Percentiles rank a stretch among this genome's conserved stretches.
Evolutionary conservation across 2,329 filamentous ascomycete species (phyloP).

Genomic region (Pseudovirgaria hyperparasitica): DNA sequence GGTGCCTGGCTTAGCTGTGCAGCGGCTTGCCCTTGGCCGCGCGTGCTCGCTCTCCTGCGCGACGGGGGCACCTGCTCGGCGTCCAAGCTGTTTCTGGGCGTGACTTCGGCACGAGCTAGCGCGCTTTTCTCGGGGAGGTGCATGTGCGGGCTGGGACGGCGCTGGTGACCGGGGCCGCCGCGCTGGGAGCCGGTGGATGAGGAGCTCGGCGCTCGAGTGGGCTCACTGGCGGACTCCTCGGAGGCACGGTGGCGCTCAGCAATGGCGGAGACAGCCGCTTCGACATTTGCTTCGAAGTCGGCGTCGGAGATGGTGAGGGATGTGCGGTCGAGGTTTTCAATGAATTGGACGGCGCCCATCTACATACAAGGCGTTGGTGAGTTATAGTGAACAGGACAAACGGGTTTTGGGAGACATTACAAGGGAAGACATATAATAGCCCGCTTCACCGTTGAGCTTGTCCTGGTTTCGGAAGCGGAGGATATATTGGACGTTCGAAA

Average conservation of each 20-base stretch:
- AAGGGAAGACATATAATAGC: constrained; percentile 92
- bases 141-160: constrained; percentile 29
- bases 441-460: constrained; percentile 91
- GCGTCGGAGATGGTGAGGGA: constrained; percentile 86
- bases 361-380: no score
- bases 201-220: constrained; percentile 14
- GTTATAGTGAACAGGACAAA: constrained; percentile 3
- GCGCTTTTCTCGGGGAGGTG: constrained; percentile 36
- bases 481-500: constrained; percentile 97
- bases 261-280: constrained; percentile 88
- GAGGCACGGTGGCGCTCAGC: constrained; percentile 72
- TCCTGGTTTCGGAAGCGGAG: constrained; percentile 94
- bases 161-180: constrained; percentile 14
- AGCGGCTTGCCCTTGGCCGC: constrained; percentile 26
- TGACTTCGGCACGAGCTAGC: constrained; percentile 43
- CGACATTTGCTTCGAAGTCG: constrained; percentile 93
- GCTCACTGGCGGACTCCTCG: constrained; percentile 32
- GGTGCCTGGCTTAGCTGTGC: neutral
- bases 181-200: constrained; percentile 7
- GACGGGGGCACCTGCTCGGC: constrained; percentile 45
- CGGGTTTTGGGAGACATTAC: constrained; percentile 32
- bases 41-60: constrained; percentile 42
- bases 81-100: constrained; percentile 46
- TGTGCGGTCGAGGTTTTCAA: constrained; percentile 91
- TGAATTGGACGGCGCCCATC: constrained; percentile 92